A percentile compares a stretch with the other conserved stretches of the same genome.
These are phyloP conservation scores for Hortiboletus campestris DNA, from an alignment of 768 basidiomycete genomes.

Conservation along the genomic window DNA sequence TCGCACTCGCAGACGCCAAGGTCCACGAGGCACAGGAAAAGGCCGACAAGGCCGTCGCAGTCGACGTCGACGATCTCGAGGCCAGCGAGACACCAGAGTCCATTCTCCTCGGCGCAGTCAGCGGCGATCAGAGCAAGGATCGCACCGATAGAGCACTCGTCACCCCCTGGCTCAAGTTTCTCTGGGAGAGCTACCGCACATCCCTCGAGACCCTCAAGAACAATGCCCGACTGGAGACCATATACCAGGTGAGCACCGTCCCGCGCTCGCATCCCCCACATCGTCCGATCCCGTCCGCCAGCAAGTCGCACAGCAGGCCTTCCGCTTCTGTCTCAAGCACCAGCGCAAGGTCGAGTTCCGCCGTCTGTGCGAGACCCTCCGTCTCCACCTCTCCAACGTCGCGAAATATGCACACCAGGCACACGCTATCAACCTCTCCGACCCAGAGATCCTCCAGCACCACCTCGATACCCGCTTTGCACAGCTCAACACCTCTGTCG, in stretches of 20 bases:
- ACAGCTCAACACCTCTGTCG: conserved; percentile 93
- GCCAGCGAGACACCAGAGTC: conserved; percentile 93
- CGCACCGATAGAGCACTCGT: conserved; percentile 92
- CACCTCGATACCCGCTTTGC: conserved; percentile 97
- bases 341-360: conserved; percentile 96
- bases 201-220: conserved; percentile 95
- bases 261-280: no score
- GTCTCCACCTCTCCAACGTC: conserved; percentile 91
- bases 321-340: conserved; percentile 94
- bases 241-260: conserved; percentile 78
- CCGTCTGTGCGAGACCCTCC: conserved; percentile 92
- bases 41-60: conserved; percentile 70
- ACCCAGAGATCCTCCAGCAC: conserved; percentile 91
- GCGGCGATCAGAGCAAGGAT: conserved; percentile 88
- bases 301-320: conserved; percentile 96
- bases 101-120: conserved; percentile 86
- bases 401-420: conserved; percentile 94
- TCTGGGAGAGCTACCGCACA: conserved; percentile 98
- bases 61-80: conserved; percentile 93
- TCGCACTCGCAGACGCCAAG: conserved; percentile 77
- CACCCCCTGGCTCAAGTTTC: conserved; percentile 95
- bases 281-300: conserved; percentile 27
- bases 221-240: conserved; percentile 85
- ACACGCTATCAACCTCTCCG: conserved; percentile 92
- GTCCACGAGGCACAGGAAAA: conserved; percentile 85